Evolutionary conservation across 2,329 filamentous ascomycete genomes (phyloP).

Genomic region (Pseudogymnoascus sp.): DNA sequence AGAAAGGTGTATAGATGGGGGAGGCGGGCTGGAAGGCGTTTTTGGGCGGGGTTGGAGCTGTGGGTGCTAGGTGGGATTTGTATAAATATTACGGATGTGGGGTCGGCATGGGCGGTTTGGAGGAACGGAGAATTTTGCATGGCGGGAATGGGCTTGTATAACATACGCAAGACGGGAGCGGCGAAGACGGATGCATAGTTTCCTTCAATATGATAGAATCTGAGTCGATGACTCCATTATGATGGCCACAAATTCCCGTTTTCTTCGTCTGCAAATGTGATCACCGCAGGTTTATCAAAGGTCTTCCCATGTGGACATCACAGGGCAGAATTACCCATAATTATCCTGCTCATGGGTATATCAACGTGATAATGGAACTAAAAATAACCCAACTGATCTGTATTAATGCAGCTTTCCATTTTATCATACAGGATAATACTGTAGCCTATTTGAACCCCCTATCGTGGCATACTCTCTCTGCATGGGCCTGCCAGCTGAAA

Average conservation of each 20-base stretch:
- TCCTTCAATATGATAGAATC: not conserved
- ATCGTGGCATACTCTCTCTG: not conserved
- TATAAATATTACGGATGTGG: slow-evolving; percentile 1
- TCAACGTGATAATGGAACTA: not conserved
- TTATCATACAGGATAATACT: not conserved
- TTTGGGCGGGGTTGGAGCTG: not conserved
- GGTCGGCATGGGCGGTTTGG: not conserved
- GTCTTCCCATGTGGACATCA: not conserved
- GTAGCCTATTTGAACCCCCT: not conserved
- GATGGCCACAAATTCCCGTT: not conserved
- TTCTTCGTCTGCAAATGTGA: not conserved
- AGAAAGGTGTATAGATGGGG: not conserved
- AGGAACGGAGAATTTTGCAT: not conserved
- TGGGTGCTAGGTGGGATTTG: not conserved
- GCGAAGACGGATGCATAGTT: not conserved
- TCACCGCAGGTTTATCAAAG: not conserved
- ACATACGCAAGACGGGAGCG: not conserved
- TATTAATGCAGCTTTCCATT: not conserved
- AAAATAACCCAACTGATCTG: not conserved
- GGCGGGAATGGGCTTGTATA: not conserved
- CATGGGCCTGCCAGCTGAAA: not conserved
- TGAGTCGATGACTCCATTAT: not conserved
- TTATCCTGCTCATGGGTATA: not conserved
- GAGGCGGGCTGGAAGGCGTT: not conserved
- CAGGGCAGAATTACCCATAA: not conserved